A percentile compares a stretch with the other conserved stretches of the same genome.
These are phyloP conservation scores for Pyricularia grisea DNA, from an alignment of 2,329 filamentous ascomycete species.

Conservation along the genomic window DNA sequence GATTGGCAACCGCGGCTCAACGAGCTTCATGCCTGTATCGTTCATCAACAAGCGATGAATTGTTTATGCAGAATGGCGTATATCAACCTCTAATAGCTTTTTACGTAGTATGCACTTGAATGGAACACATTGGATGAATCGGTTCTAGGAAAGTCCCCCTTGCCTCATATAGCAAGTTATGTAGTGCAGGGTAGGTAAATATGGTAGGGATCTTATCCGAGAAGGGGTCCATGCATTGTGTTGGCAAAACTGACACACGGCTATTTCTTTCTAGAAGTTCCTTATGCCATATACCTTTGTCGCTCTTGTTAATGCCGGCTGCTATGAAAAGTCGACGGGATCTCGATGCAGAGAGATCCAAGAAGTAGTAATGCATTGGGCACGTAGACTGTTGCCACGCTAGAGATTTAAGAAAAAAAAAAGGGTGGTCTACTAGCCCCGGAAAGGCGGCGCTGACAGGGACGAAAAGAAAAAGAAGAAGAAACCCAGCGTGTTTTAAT, in stretches of 20 bases:
- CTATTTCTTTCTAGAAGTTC: not conserved
- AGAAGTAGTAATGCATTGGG: not conserved
- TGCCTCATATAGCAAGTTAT: not conserved
- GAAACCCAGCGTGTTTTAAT: too few relatives aligned
- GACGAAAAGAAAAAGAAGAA: not conserved
- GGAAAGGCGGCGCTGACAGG: not conserved
- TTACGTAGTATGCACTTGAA: too few relatives aligned
- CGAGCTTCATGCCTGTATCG: too few relatives aligned
- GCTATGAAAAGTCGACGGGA: not conserved
- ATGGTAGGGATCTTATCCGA: not conserved
- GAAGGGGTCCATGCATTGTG: not conserved
- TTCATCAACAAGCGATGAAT: too few relatives aligned
- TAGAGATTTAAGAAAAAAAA: not conserved
- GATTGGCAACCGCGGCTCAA: too few relatives aligned
- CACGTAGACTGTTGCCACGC: not conserved
- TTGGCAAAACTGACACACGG: not conserved
- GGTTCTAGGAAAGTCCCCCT: too few relatives aligned
- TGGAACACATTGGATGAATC: too few relatives aligned
- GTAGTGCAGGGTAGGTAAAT: not conserved
- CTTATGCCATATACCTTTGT: not conserved
- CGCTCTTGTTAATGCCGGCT: not conserved
- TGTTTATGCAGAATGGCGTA: too few relatives aligned
- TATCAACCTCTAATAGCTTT: too few relatives aligned
- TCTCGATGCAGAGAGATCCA: not conserved
- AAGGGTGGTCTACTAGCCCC: not conserved